Base-by-base conservation (phyloP, 768 basidiomycete species). In the Suillus discolor region DNA sequence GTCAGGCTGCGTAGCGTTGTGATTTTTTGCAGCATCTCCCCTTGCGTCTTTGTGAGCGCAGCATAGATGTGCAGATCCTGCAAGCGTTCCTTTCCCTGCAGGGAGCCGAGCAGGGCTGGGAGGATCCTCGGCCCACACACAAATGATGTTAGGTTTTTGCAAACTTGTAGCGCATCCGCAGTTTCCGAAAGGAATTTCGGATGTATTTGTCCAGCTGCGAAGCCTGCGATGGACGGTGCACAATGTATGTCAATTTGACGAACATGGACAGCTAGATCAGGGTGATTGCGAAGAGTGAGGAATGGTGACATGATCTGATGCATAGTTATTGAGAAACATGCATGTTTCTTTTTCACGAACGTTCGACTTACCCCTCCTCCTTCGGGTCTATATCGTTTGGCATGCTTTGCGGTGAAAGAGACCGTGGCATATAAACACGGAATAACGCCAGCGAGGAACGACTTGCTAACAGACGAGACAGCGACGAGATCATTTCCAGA, bases 381-480 rank as follows among this genome's bases (percentile, higher is more conserved):
- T 31, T 28, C 41, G 0, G 59, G 12, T 41, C 59, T 81, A 74
- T 87, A 89, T 28, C 82, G 82, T 67, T 90, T 90, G 16, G 85
- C 82, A 69, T 91, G 85, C 31, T 79, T 79, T 4, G 81, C 61
- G 4, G 83, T 81, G 76, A 88, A 91, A 7, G 79, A 80, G 53
- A 92, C 79, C 3, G 75, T 83, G 38, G 80, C 74, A 73, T 93
- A 93, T 9, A 93, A 78, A 18, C 81, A 78, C 0, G 91, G 90
- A 3, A 88, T 82, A 1, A 84, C 88, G 1, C 83, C 90, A 0
- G 84, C 84, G 31, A 88, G 79, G 67, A 92, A 93, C 0, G 89
- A 85, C 51, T 81, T 82, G 71, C 85, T 89, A 71, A 91, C 90
- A 49, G 87, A 85, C 1, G 88, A 84, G 23, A 87, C 79, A 4